Evolutionary conservation across 1,139 yeast species (phyloP), one percentile per base, ranked within the genome.

Genomic region (Barnettozyma hawaiiensis): DNA sequence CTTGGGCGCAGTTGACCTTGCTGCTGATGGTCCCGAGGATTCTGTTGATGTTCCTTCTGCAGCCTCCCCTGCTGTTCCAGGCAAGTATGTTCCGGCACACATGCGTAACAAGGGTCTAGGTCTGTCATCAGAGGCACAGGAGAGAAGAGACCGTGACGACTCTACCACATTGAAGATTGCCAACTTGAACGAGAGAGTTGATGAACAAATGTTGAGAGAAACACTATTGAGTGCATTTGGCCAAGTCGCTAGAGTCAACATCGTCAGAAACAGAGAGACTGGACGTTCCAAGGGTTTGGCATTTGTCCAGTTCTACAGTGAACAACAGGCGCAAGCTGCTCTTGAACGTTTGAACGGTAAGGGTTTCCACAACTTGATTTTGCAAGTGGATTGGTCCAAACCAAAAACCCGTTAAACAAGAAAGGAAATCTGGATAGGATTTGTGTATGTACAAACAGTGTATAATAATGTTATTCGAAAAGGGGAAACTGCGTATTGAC

Each of bases 211-310:
- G 71, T 69, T 92, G 58, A 81, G 92, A 62, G 72, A 71, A 53
- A 84, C 78, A 61, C 73, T 87, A 62, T 79, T 90, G 59, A 73
- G 73, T 42, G 75, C 77, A 57, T 83, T 76, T 61, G 95, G 89
- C 52, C 79, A 81, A 40, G 75, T 89, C 55, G 80, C 77, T 56
- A 82, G 96, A 69, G 86, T 85, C 54, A 83, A 84, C 53, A 74
- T 92, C 52, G 92, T 89, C 50, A 83, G 87, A 70, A 87, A 90
- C 70, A 84, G 89, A 69, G 96, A 85, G 57, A 92, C 97, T 26
- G 95, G 96, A 51, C 84, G 84, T 64, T 85, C 96, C 45, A 84
- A 92, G 70, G 99, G 99, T 56, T 81, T 90, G 66, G 98, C 98
- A n/a, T 92, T 87, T 65, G 95, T 90, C 52, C 83, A 94, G 45